Percentiles rank a stretch among this genome's conserved stretches.
Conservation (phyloP, 1,284 basidiomycete genomes). For the Naganishia albida region DNA sequence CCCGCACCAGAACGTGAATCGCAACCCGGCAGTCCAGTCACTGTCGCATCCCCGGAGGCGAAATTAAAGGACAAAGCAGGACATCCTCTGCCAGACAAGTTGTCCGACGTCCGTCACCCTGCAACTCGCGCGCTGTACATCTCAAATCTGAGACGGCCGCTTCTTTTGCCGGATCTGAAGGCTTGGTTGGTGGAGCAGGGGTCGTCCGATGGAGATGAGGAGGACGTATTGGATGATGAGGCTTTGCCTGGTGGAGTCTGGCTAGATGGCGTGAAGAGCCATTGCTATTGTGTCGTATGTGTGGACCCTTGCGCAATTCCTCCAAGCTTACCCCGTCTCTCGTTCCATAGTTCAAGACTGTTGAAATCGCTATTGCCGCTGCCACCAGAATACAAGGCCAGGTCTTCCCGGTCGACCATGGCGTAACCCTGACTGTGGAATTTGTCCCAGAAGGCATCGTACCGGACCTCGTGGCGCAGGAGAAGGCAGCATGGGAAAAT, state of each 20-base stretch:
- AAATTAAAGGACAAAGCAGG: not conserved
- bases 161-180: slow-evolving; percentile 38
- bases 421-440: slow-evolving; percentile 41
- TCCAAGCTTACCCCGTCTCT: not conserved
- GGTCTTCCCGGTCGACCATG: slow-evolving; percentile 33
- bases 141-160: slow-evolving; percentile 50
- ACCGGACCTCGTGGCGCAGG: slow-evolving; percentile 40
- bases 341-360: slow-evolving; percentile 22
- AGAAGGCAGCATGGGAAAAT: slow-evolving; percentile 50
- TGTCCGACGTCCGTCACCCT: slow-evolving; percentile 46
- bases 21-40: not conserved
- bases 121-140: slow-evolving; percentile 50
- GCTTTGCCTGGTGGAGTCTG: slow-evolving; percentile 30
- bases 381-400: slow-evolving; percentile 25
- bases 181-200: slow-evolving; percentile 34
- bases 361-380: slow-evolving; percentile 23
- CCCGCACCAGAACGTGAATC: slow-evolving; percentile 12
- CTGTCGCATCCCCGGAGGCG: not conserved
- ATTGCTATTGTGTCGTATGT: slow-evolving; percentile 32
- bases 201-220: slow-evolving; percentile 9
- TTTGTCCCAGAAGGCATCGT: slow-evolving; percentile 47
- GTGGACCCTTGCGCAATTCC: not conserved
- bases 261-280: slow-evolving; percentile 34
- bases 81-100: slow-evolving; percentile 39
- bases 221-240: slow-evolving; percentile 23